These are phyloP conservation scores for Myriosclerotinia duriaeana DNA, from an alignment of 2,329 filamentous ascomycete species.

Conservation along the genomic window DNA sequence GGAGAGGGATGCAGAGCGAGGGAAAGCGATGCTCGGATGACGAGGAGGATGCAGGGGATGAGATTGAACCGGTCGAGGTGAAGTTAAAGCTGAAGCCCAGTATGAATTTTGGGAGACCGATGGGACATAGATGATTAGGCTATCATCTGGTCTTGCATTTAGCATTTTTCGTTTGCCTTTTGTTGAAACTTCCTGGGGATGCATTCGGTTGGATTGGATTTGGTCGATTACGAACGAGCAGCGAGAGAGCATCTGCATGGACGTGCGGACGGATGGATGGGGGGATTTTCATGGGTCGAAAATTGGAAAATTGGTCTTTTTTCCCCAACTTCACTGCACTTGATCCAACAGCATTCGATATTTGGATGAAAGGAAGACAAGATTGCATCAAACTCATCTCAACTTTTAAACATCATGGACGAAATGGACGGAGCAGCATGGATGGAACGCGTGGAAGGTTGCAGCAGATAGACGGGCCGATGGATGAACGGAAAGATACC, in stretches of 20 bases:
- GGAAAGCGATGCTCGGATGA: constrained; percentile 11
- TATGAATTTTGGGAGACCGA: constrained; percentile 36
- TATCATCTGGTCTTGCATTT: background rate
- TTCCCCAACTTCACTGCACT: background rate
- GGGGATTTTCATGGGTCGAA: background rate
- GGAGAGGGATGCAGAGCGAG: constrained; percentile 25
- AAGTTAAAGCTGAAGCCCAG: constrained; percentile 33
- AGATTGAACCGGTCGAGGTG: constrained; percentile 26
- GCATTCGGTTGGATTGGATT: background rate
- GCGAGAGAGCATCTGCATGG: background rate
- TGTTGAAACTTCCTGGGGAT: background rate
- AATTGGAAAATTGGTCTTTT: background rate
- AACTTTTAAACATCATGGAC: background rate
- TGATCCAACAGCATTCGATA: background rate
- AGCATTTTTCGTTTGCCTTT: background rate
- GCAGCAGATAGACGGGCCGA: background rate
- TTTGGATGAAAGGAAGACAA: background rate
- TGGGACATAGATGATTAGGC: constrained; percentile 27
- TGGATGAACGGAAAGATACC: constrained; percentile 9
- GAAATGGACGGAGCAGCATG: background rate
- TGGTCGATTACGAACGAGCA: background rate
- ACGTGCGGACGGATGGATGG: background rate
- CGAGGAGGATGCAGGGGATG: constrained; percentile 9
- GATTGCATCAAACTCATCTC: background rate
- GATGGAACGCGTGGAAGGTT: background rate